Percentiles rank a stretch among this genome's conserved stretches.
phyloP scores from a whole-genome alignment of 768 basidiomycete species.

The Exsudoporus frostii region DNA sequence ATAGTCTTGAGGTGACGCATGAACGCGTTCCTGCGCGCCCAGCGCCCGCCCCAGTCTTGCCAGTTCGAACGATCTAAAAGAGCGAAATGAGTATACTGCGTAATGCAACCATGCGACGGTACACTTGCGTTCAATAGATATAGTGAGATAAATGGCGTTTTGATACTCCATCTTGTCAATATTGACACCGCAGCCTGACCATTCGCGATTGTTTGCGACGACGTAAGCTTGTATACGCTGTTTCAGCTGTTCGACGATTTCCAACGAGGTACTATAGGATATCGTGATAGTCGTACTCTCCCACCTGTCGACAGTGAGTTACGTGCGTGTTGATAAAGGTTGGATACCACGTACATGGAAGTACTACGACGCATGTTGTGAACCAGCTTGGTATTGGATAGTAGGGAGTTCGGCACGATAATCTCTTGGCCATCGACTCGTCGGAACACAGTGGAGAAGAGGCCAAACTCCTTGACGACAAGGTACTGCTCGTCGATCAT shows the following conservation, averaged over 20 bases:
- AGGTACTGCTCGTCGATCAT: conserved; percentile 61
- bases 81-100: not conserved
- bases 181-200: conserved; percentile 60
- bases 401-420: conserved; percentile 71
- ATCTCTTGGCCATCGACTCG: conserved; percentile 81
- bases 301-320: conserved; percentile 40
- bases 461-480: conserved; percentile 69
- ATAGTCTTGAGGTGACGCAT: conserved; percentile 71
- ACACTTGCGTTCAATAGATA: conserved; percentile 69
- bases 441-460: conserved; percentile 76
- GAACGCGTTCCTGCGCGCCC: conserved; percentile 69
- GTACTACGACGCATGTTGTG: conserved; percentile 75
- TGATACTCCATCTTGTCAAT: conserved; percentile 82
- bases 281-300: conserved; percentile 67
- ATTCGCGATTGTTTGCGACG: conserved; percentile 63
- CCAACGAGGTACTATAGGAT: conserved; percentile 67
- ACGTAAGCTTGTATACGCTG: conserved; percentile 59
- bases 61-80: conserved; percentile 69
- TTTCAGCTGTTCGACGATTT: conserved; percentile 64
- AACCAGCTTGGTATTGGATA: conserved; percentile 68
- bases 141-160: conserved; percentile 62
- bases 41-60: conserved; percentile 85
- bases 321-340: not conserved
- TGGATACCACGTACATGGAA: conserved; percentile 53
- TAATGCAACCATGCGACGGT: not conserved